Evolutionary conservation across 2,329 filamentous ascomycete species (phyloP), one percentile per base, ranked within the genome.

Genomic region (Hypomyces rosellus): DNA sequence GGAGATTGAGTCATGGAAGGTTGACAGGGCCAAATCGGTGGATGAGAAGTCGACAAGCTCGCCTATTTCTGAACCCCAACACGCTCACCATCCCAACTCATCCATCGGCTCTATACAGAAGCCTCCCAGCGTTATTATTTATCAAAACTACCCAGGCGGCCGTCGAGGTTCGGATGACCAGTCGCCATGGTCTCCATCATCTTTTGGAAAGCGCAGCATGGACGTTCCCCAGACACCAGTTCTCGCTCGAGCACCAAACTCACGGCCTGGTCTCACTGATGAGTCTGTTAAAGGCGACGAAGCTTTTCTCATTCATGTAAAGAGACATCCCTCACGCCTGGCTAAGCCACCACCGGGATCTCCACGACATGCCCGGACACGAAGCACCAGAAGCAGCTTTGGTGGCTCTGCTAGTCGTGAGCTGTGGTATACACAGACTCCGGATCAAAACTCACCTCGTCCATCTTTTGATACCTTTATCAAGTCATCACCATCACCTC

Each of bases 1-100:
- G 53, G 82, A 85, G 62, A 85, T 85, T 52, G 78, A 79, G 57
- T 81, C 78, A 4, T 85, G 82, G 82, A 82, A 79, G 59, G 66
- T 68, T 25, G 69, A 66, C 48, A 63, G 56, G 46, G 37, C 9
- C 50, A 57, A 36, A 7, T 41, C 34, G 15, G 34, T 7, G 45
- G 56, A 61, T 38, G 62, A 69, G 57, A 66, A 69, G 60, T 57
- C 59, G 12, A 30, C 43, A 22, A 16, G 13, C 8, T 44, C 46
- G 9, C 34, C 20, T 20, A 30, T 43, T 37, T 38, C 34, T 44
- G 40, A 55, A 20, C 42, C 49, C 12, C 25, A 54, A 12, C 51
- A 58, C 56, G 15, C 44, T 52, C 43, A 62, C 48, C 63, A 63
- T 39, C 59, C 55, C 34, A 63, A 59, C 55, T 56, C 52, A 48